These are phyloP conservation scores for Sonneratia alba DNA, from an alignment of 345 rosid genomes.

Conservation along the genomic window DNA sequence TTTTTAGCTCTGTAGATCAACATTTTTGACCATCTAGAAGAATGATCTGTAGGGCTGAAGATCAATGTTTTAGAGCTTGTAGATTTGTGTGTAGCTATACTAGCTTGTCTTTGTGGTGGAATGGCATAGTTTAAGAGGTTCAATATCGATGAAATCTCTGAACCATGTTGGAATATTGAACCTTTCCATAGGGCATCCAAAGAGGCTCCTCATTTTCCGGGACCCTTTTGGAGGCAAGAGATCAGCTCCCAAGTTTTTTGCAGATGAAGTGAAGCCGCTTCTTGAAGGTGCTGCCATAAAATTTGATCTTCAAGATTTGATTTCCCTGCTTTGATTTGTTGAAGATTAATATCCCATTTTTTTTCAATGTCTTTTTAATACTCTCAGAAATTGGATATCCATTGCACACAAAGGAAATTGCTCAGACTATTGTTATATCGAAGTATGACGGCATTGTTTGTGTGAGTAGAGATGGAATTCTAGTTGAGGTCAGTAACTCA, in stretches of 20 bases:
- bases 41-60: too few species aligned
- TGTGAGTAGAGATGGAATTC: slow-evolving; percentile 93
- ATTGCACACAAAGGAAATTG: slow-evolving; percentile 78
- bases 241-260: slow-evolving; percentile 52
- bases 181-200: slow-evolving; percentile 53
- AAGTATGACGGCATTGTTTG: slow-evolving; percentile 82
- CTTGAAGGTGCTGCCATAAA: slow-evolving; percentile 70
- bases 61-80: too few species aligned
- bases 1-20: too few species aligned
- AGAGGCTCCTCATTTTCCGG: slow-evolving; percentile 53
- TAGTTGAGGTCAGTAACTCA: slow-evolving; percentile 68
- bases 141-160: neutral
- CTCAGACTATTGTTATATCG: slow-evolving; percentile 40
- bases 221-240: slow-evolving; percentile 89
- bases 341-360: neutral
- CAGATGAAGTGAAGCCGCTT: slow-evolving; percentile 61
- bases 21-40: too few species aligned
- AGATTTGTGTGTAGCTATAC: too few species aligned
- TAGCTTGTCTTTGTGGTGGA: too few species aligned
- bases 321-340: neutral
- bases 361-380: neutral
- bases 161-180: neutral
- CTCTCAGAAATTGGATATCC: slow-evolving; percentile 26
- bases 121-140: neutral
- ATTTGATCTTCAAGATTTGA: slow-evolving; percentile 56